Conservation (phyloP, 106 monocot species). For the Gastrodia elata region DNA sequence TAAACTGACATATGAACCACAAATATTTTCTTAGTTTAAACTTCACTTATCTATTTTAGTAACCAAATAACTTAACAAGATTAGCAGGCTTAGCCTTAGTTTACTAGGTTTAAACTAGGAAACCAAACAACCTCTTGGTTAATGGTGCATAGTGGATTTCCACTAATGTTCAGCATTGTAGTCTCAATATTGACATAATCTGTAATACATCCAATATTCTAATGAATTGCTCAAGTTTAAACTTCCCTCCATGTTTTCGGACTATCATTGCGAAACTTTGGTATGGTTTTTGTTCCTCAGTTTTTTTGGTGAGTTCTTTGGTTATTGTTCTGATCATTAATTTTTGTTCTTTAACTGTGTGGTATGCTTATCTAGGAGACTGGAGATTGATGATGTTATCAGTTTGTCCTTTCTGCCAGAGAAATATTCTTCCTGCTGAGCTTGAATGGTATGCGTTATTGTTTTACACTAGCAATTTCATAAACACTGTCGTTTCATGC, state of each 20-base stretch:
- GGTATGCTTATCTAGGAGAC: slow-evolving; percentile 6
- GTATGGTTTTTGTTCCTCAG: not conserved
- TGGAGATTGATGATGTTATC: slow-evolving; percentile 33
- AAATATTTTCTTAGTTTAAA: too few species aligned
- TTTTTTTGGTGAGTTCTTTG: not conserved
- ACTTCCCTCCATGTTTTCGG: not conserved
- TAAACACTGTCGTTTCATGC: not conserved
- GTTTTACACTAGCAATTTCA: not conserved
- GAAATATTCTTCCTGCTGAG: slow-evolving; percentile 31
- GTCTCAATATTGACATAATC: slow-evolving; percentile 1
- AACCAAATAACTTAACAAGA: too few species aligned
- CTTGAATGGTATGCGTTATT: slow-evolving; percentile 51
- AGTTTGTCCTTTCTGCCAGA: slow-evolving; percentile 68
- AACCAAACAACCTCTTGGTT: too few species aligned
- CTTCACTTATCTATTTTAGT: too few species aligned
- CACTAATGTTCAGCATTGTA: too few species aligned
- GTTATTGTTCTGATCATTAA: not conserved
- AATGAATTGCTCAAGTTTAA: not conserved
- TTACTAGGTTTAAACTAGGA: too few species aligned
- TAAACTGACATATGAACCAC: too few species aligned
- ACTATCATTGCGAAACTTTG: not conserved
- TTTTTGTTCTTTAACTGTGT: not conserved
- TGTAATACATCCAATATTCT: not conserved
- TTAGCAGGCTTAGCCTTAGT: too few species aligned
- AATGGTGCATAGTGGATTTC: too few species aligned